phyloP scores from a whole-genome alignment of 495 filamentous ascomycete species.

The Friedmanniomyces simplex region DNA sequence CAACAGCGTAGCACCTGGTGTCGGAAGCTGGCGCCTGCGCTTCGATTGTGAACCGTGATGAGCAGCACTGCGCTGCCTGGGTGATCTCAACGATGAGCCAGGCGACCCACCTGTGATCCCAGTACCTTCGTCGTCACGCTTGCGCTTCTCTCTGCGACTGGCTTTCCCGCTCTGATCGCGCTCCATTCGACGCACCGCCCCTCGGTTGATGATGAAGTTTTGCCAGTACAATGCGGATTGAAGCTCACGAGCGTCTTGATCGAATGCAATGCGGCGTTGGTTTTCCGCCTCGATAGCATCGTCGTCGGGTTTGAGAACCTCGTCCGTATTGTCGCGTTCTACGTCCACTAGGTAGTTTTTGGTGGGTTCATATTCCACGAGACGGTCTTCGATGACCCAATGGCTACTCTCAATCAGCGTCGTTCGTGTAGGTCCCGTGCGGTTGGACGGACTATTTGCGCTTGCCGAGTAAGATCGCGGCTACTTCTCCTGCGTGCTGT shows the following conservation, averaged over 20 bases:
- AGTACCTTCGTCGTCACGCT: background rate
- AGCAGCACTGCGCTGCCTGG: background rate
- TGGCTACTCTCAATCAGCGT: background rate
- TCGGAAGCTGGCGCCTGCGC: background rate
- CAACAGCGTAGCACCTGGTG: background rate
- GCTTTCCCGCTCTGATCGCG: background rate
- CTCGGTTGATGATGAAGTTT: background rate
- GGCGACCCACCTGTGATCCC: background rate
- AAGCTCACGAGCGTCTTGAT: background rate
- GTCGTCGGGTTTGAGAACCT: background rate
- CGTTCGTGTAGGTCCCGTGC: background rate
- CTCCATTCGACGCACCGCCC: background rate
- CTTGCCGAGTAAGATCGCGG: constrained; percentile 10
- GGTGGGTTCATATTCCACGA: constrained; percentile 1
- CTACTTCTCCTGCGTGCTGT: background rate
- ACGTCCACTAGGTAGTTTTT: background rate
- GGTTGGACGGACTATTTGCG: constrained; percentile 4
- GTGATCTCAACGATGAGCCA: background rate
- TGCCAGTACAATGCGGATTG: background rate
- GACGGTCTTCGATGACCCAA: constrained; percentile 3
- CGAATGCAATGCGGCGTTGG: background rate
- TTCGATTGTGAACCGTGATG: background rate
- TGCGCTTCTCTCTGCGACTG: background rate
- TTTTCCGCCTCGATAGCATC: background rate
- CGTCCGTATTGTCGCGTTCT: background rate